Conservation (phyloP, 345 rosid genomes). For the Theobroma cacao region DNA sequence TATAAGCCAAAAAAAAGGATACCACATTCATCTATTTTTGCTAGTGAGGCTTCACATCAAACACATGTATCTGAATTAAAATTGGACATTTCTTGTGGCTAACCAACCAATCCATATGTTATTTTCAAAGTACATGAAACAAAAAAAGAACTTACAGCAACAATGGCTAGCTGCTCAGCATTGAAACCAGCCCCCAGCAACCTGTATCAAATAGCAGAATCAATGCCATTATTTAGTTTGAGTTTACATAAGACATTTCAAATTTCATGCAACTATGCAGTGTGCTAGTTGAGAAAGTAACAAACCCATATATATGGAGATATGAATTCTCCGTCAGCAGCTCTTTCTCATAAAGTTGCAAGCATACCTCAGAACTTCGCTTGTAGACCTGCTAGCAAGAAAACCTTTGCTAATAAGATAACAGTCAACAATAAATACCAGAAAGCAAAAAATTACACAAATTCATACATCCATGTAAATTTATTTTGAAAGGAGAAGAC, state of each 20-base stretch:
- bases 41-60: neutral
- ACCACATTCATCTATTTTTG: neutral
- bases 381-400: slow-evolving; percentile 66
- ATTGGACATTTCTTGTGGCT: neutral
- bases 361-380: slow-evolving; percentile 76
- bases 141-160: slow-evolving; percentile 56
- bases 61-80: neutral
- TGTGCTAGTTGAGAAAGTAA: slow-evolving; percentile 6
- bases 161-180: slow-evolving; percentile 83
- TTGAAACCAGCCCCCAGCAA: slow-evolving; percentile 56
- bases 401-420: neutral
- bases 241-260: neutral
- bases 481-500: neutral
- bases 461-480: neutral
- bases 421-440: neutral
- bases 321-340: slow-evolving; percentile 69
- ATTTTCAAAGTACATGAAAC: neutral
- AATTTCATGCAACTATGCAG: neutral
- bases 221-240: slow-evolving; percentile 18
- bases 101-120: neutral
- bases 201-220: slow-evolving; percentile 39
- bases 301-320: slow-evolving; percentile 76
- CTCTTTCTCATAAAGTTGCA: slow-evolving; percentile 86
- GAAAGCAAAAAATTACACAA: neutral
- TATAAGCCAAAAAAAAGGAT: neutral